These are phyloP conservation scores for Cladosporium sp. DNA, from an alignment of 2,329 filamentous ascomycete species.

Conservation along the genomic window DNA sequence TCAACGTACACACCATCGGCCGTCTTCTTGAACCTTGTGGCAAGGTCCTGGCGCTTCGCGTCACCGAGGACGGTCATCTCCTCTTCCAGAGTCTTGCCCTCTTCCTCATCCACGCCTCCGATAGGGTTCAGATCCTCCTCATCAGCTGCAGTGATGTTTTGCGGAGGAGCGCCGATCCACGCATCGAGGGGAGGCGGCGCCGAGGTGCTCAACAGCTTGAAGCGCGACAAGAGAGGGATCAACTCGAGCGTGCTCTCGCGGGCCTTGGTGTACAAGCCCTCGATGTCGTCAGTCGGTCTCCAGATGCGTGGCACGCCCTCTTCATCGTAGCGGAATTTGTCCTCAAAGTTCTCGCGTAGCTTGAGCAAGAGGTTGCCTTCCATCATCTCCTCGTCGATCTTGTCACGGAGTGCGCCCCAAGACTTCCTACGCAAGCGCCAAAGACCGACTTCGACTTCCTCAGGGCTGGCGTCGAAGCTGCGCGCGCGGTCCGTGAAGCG, in stretches of 20 bases:
- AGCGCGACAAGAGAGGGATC: conserved; percentile 82
- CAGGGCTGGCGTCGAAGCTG: conserved; percentile 87
- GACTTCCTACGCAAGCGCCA: conserved; percentile 93
- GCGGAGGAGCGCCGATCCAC: conserved; percentile 78
- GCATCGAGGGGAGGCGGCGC: conserved; percentile 74
- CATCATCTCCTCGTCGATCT: conserved; percentile 96
- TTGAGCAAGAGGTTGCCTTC: conserved; percentile 95
- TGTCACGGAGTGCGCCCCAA: conserved; percentile 84
- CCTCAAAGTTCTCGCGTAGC: conserved; percentile 96
- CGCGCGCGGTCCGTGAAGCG: conserved; percentile 84
- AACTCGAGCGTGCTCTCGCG: conserved; percentile 88
- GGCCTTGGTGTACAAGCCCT: conserved; percentile 88
- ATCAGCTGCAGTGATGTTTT: conserved; percentile 70
- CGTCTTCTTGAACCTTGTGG: conserved; percentile 95
- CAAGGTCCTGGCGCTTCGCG: conserved; percentile 83
- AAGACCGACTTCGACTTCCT: conserved; percentile 86
- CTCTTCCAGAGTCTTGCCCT: conserved; percentile 85
- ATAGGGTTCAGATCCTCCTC: conserved; percentile 88
- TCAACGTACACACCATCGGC: conserved; percentile 97
- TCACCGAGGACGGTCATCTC: conserved; percentile 95
- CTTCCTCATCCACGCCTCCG: conserved; percentile 86
- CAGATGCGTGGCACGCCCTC: conserved; percentile 92
- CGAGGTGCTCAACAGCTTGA: conserved; percentile 71
- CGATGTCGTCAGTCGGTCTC: conserved; percentile 95
- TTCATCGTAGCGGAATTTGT: conserved; percentile 98